Evolutionary conservation across 352 stramenopile genomes (phyloP), one percentile per base, ranked within the genome.

Genomic region (Globisporangium spiculum): DNA sequence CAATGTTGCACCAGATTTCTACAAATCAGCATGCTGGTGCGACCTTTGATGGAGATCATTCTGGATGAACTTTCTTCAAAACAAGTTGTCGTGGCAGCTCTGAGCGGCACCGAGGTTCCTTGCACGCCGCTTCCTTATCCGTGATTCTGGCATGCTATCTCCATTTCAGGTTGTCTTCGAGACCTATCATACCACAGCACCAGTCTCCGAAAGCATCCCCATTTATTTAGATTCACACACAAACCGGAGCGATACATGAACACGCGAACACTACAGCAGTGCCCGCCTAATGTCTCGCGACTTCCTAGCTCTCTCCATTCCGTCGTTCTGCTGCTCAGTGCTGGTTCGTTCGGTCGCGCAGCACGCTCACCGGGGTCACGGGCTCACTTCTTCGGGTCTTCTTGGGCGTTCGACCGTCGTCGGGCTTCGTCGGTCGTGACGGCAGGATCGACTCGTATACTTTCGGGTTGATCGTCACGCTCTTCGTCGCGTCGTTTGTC

Each of bases 401-500:
- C 63, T 70, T 73, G 0, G 68, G 48, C 26, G 57, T 73, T n/a
- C 63, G 68, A 14, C 24, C 12, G 12, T 57, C 36, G 48, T 70
- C 46, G 16, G 22, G 27, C 24, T 55, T 68, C 4, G 41, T 30
- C 3, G 48, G 34, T n/a, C 61, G 60, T n/a, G 63, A 56, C 26
- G 71, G 71, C 41, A 77, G 54, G 54, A 84, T 66, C 30, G 75
- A 67, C 59, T 91, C 77, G 76, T 95, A 95, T 48, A 91, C 79
- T 65, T 96, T 96, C 22, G 98, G 98, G 77, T 99, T 98, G 77
- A 99, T 99, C 3, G 97, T 98, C 55, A 99, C 95, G 73, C 92
- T 99, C 86, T 99, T 99, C 10, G 98, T 99, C 18, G 93, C 94
- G 76, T 99, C 98, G 72, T 99, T 92, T 6, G 97, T 99, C 84